These are phyloP conservation scores for Rhododendron mucronatum DNA, from an alignment of 148 eudicot species.

Conservation along the genomic window DNA sequence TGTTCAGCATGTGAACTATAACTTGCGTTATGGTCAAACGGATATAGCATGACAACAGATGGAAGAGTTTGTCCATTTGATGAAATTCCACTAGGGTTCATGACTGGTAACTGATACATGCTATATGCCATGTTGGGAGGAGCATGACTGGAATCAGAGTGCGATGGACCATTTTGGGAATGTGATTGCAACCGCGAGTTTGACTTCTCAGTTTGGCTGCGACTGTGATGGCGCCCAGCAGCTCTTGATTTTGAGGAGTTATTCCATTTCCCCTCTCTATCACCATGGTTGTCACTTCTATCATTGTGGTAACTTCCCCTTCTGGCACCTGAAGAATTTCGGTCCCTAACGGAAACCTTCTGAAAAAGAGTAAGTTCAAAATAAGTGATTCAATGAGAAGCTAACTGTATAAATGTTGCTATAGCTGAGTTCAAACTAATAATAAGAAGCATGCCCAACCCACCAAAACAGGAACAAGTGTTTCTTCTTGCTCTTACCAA, in stretches of 20 bases:
- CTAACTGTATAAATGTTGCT: not conserved
- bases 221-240: slow-evolving; percentile 47
- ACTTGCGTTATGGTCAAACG: slow-evolving; percentile 52
- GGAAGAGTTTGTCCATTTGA: slow-evolving; percentile 51
- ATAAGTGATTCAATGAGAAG: not conserved
- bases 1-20: slow-evolving; percentile 53
- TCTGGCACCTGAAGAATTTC: slow-evolving; percentile 60
- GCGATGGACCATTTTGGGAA: slow-evolving; percentile 51
- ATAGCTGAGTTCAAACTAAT: not conserved
- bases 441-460: not conserved
- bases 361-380: slow-evolving; percentile 16
- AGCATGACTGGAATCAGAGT: slow-evolving; percentile 42
- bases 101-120: slow-evolving; percentile 49
- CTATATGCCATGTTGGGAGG: slow-evolving; percentile 46
- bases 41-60: slow-evolving; percentile 67
- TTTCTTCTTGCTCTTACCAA: not conserved
- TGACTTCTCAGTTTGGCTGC: slow-evolving; percentile 57
- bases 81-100: slow-evolving; percentile 38
- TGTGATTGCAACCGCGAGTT: slow-evolving; percentile 52
- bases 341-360: slow-evolving; percentile 65
- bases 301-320: slow-evolving; percentile 63
- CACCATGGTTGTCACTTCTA: slow-evolving; percentile 58
- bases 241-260: slow-evolving; percentile 52
- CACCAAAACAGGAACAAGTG: not conserved
- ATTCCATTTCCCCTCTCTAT: slow-evolving; percentile 80